These are phyloP conservation scores for Austroboletus novae-zelandiae DNA, from an alignment of 1,284 basidiomycete species.

Conservation along the genomic window DNA sequence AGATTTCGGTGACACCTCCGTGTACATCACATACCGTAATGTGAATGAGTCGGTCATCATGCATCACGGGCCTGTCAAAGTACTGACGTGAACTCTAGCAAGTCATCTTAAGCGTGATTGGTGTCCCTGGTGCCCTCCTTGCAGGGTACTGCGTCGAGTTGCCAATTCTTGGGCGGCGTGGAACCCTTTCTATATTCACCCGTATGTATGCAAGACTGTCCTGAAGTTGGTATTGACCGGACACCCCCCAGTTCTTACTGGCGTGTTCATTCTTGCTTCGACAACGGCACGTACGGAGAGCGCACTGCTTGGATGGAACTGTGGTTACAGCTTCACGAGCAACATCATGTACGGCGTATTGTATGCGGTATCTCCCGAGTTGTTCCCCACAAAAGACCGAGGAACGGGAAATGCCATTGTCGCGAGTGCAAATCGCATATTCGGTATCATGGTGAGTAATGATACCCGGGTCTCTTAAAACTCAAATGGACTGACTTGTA, in stretches of 20 bases:
- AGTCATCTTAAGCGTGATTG: slow-evolving; percentile 66
- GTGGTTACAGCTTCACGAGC: slow-evolving; percentile 60
- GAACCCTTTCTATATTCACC: slow-evolving; percentile 61
- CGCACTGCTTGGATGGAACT: slow-evolving; percentile 69
- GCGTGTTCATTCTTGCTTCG: slow-evolving; percentile 67
- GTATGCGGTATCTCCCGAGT: slow-evolving; percentile 67
- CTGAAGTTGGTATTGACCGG: neutral
- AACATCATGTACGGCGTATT: slow-evolving; percentile 79
- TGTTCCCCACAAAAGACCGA: slow-evolving; percentile 73
- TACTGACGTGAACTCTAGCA: slow-evolving; percentile 38
- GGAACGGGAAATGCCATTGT: slow-evolving; percentile 63
- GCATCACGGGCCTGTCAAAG: neutral
- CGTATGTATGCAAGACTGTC: slow-evolving; percentile 28
- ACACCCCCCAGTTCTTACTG: slow-evolving; percentile 53
- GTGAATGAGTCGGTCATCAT: slow-evolving; percentile 34
- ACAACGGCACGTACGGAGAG: slow-evolving; percentile 67
- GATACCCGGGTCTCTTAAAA: neutral
- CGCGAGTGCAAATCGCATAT: slow-evolving; percentile 55
- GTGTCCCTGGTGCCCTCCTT: slow-evolving; percentile 63
- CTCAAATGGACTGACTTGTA: neutral
- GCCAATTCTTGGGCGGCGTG: slow-evolving; percentile 57
- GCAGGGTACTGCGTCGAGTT: slow-evolving; percentile 62
- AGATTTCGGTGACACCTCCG: slow-evolving; percentile 52
- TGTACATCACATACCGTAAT: slow-evolving; percentile 67
- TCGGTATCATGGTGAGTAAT: slow-evolving; percentile 57